These are phyloP conservation scores for Hsuehochloa calcarea DNA, from an alignment of 176 grass and related monocot genomes.

Conservation along the genomic window DNA sequence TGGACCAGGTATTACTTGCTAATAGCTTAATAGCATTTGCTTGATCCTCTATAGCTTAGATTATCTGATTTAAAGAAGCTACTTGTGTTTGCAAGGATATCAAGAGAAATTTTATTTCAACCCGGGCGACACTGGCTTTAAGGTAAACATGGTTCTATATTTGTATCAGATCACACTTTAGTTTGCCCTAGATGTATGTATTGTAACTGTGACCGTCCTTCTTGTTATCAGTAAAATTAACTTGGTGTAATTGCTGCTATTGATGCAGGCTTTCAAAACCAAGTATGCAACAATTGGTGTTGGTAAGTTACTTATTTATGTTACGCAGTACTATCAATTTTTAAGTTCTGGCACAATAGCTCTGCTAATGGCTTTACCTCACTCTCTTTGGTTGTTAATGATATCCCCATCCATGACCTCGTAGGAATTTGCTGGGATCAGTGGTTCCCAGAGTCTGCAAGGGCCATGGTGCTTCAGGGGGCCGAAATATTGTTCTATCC, in stretches of 20 bases:
- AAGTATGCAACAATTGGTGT: conserved; percentile 92
- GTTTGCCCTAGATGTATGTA: conserved; percentile 1
- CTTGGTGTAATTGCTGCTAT: background rate
- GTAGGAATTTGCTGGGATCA: conserved; percentile 96
- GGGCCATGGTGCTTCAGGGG: conserved; percentile 84
- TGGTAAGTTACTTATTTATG: conserved; percentile 59
- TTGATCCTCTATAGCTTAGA: background rate
- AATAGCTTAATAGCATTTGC: background rate
- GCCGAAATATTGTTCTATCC: conserved; percentile 83
- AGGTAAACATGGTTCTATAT: conserved; percentile 40
- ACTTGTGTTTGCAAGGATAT: conserved; percentile 60
- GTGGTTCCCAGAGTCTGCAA: conserved; percentile 92
- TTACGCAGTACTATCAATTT: background rate
- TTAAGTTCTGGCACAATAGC: background rate
- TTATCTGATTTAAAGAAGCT: background rate
- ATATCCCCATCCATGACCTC: background rate
- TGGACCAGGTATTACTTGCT: conserved; percentile 62
- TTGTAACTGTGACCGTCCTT: background rate
- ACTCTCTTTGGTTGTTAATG: background rate
- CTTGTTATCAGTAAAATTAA: background rate
- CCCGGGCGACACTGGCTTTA: conserved; percentile 88
- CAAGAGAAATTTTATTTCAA: conserved; percentile 99
- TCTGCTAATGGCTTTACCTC: background rate
- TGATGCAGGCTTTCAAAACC: conserved; percentile 72
- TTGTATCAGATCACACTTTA: background rate